Conservation (phyloP, 2,329 filamentous ascomycete genomes). For the Exophiala dermatitidis region DNA sequence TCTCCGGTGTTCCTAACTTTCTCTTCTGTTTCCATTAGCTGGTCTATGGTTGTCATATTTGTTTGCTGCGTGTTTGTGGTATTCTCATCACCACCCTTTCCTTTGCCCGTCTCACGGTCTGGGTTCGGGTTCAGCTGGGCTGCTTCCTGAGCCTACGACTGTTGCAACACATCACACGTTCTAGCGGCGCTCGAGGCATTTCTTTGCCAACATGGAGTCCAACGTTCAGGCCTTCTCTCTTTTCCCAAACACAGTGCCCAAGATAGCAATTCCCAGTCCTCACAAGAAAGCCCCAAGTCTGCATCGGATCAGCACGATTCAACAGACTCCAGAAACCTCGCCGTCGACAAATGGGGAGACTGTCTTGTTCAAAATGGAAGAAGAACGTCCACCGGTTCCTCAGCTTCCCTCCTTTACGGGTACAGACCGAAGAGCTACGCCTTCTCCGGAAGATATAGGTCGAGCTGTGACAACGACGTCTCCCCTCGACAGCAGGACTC, state of each 20-base stretch:
- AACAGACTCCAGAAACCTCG: conserved; percentile 7
- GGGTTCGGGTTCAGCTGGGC: conserved; percentile 14
- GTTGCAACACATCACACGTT: no score
- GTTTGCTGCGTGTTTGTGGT: conserved; percentile 7
- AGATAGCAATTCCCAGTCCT: conserved; percentile 24
- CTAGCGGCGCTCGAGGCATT: not conserved
- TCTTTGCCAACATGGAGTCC: conserved; percentile 11
- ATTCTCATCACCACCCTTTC: conserved; percentile 2
- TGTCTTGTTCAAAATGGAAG: conserved; percentile 19
- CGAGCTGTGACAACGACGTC: conserved; percentile 25
- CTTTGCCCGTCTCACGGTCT: not conserved
- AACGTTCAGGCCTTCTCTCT: conserved; percentile 19
- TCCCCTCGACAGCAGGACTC: conserved; percentile 23
- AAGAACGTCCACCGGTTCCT: conserved; percentile 14
- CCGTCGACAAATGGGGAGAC: conserved; percentile 16
- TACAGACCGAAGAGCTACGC: conserved; percentile 8
- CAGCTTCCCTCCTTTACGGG: conserved; percentile 5
- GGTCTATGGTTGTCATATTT: conserved; percentile 12
- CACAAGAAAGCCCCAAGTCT: conserved; percentile 25
- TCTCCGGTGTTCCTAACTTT: conserved; percentile 1
- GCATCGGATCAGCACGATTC: conserved; percentile 17
- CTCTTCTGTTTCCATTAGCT: conserved; percentile 12
- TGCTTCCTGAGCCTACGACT: not conserved
- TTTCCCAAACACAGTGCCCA: conserved; percentile 23
- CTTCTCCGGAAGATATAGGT: conserved; percentile 24